These are phyloP conservation scores for Exophiala alcalophila DNA, from an alignment of 2,329 filamentous ascomycete species.

Conservation along the genomic window DNA sequence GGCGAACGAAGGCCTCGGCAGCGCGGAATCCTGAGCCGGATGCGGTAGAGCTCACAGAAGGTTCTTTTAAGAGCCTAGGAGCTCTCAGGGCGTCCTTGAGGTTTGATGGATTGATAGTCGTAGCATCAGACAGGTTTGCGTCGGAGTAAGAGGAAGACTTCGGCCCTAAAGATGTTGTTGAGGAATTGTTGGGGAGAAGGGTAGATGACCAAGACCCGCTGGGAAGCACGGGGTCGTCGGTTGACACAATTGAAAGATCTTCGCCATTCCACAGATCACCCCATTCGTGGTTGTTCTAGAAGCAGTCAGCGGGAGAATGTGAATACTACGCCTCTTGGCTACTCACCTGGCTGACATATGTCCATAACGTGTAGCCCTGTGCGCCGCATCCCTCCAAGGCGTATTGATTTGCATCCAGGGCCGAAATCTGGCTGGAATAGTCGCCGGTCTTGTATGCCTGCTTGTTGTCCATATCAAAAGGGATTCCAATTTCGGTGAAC, in stretches of 20 bases:
- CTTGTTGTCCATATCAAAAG: slow-evolving; percentile 98
- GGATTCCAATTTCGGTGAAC: slow-evolving; percentile 93
- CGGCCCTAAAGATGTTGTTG: slow-evolving; percentile 36
- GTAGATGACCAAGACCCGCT: slow-evolving; percentile 31
- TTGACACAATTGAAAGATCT: slow-evolving; percentile 84
- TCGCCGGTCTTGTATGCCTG: slow-evolving; percentile 93
- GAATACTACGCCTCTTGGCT: neutral
- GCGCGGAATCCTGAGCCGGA: slow-evolving; percentile 73
- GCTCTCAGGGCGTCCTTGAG: slow-evolving; percentile 66
- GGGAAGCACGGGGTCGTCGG: slow-evolving; percentile 67
- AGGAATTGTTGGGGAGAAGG: slow-evolving; percentile 40
- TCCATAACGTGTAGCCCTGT: slow-evolving; percentile 86
- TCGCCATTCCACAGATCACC: slow-evolving; percentile 98
- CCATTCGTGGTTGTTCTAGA: slow-evolving; percentile 76
- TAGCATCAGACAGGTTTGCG: slow-evolving; percentile 44
- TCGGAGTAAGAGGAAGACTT: slow-evolving; percentile 53
- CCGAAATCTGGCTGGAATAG: slow-evolving; percentile 85
- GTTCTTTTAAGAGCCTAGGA: slow-evolving; percentile 56
- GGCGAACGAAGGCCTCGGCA: slow-evolving; percentile 88
- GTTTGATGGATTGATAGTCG: slow-evolving; percentile 68
- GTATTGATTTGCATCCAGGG: slow-evolving; percentile 95
- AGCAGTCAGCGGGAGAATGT: slow-evolving; percentile 3
- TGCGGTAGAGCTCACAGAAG: slow-evolving; percentile 33
- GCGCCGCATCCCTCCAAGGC: slow-evolving; percentile 79
- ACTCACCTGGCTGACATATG: slow-evolving; percentile 70